A percentile compares a stretch with the other conserved stretches of the same genome.
Evolutionary conservation across 305 asterid genomes (phyloP).

Genomic region (Coffea humblotiana): DNA sequence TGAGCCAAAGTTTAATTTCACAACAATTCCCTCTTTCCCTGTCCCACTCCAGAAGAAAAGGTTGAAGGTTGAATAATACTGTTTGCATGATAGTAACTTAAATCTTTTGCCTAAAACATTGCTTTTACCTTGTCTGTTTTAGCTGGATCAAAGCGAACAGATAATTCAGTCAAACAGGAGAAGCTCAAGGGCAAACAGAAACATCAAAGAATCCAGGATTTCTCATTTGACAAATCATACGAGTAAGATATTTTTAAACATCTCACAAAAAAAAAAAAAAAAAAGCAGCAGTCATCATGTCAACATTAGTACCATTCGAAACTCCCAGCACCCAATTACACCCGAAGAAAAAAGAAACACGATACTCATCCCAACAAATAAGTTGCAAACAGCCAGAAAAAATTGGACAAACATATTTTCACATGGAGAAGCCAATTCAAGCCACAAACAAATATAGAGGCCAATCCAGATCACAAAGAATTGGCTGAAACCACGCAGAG

Average conservation of each 20-base stretch:
- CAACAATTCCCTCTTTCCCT: too few species aligned
- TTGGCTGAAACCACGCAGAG: slow-evolving; percentile 3
- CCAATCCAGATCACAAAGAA: background rate
- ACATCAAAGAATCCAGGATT: background rate
- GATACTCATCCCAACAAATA: slow-evolving; percentile 3
- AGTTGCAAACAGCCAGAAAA: background rate
- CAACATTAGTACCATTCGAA: background rate
- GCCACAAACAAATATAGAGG: background rate
- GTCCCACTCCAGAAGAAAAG: too few species aligned
- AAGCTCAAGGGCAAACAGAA: background rate
- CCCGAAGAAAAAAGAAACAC: background rate
- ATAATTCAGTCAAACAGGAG: background rate
- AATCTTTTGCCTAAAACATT: too few species aligned
- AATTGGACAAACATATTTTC: background rate
- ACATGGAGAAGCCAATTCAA: slow-evolving; percentile 8
- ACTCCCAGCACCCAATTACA: background rate
- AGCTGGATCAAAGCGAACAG: too few species aligned
- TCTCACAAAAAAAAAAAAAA: background rate
- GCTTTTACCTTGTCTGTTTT: too few species aligned
- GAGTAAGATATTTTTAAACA: background rate
- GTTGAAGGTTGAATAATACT: too few species aligned
- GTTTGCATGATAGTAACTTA: too few species aligned
- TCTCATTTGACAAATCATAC: background rate
- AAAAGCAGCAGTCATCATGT: background rate
- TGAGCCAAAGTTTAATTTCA: too few species aligned